Evolutionary conservation across 176 grass and related monocot species (phyloP).

Genomic region (Chrysopogon serrulatus): DNA sequence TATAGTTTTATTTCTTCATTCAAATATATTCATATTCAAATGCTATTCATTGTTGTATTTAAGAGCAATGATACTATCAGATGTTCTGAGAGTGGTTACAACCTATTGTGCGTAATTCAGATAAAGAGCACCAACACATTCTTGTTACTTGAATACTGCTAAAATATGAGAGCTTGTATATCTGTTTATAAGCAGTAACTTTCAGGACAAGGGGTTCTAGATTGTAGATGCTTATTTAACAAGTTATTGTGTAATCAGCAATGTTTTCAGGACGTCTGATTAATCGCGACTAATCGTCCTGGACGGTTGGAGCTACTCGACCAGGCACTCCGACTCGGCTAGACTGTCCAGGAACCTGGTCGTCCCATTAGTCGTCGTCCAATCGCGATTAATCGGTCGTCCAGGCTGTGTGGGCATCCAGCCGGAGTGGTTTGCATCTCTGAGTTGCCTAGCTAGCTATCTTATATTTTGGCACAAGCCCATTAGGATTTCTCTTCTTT

Average conservation of each 20-base stretch:
- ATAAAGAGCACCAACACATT: neutral
- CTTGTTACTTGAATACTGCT: neutral
- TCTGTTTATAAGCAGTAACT: neutral
- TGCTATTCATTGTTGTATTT: neutral
- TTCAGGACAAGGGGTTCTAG: neutral
- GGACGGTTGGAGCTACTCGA: too few species aligned
- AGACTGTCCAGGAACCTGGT: too few species aligned
- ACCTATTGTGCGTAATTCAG: neutral
- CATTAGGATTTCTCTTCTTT: too few species aligned
- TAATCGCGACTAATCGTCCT: too few species aligned
- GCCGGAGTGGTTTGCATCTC: too few species aligned
- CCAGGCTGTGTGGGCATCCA: too few species aligned
- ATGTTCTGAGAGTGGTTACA: neutral
- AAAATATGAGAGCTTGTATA: neutral
- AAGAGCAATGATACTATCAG: neutral
- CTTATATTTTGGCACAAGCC: too few species aligned
- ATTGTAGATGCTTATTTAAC: neutral
- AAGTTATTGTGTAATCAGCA: neutral
- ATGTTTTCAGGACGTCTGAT: too few species aligned
- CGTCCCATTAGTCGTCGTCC: too few species aligned
- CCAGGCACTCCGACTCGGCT: too few species aligned
- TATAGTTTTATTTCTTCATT: constrained; percentile 9
- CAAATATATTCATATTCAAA: constrained; percentile 1
- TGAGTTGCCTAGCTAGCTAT: too few species aligned
- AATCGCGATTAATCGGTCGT: too few species aligned